These are phyloP conservation scores for Fusarium sp. DNA, from an alignment of 2,329 filamentous ascomycete genomes.

Conservation along the genomic window DNA sequence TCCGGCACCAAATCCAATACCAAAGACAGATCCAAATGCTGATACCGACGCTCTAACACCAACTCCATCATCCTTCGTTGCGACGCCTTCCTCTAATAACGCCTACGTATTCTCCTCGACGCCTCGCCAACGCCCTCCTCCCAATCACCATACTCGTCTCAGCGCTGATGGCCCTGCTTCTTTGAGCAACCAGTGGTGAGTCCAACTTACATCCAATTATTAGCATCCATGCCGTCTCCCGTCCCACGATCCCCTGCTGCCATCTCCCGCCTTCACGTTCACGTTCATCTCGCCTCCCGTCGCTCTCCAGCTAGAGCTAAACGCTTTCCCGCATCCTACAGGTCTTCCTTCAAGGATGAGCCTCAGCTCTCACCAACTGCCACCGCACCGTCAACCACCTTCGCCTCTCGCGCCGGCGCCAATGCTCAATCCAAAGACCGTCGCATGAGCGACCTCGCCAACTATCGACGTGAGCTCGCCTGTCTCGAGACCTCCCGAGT, in stretches of 20 bases:
- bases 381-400: constrained; percentile 59
- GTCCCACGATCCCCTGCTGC: constrained; percentile 33
- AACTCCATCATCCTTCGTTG: constrained; percentile 31
- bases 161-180: constrained; percentile 45
- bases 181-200: constrained; percentile 47
- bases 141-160: constrained; percentile 26
- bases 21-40: constrained; percentile 11
- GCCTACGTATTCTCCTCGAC: constrained; percentile 29
- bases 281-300: constrained; percentile 33
- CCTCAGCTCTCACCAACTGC: constrained; percentile 64
- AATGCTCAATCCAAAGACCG: constrained; percentile 63
- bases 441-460: constrained; percentile 71
- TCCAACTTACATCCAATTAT: constrained; percentile 20
- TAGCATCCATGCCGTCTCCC: constrained; percentile 24
- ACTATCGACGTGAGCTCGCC: constrained; percentile 78
- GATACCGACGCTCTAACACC: constrained; percentile 26
- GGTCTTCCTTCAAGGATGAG: constrained; percentile 53
- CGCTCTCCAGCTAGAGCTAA: constrained; percentile 40
- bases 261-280: constrained; percentile 30
- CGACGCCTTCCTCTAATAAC: constrained; percentile 36
- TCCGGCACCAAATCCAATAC: constrained; percentile 34
- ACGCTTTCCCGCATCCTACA: constrained; percentile 40
- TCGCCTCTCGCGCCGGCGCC: constrained; percentile 57
- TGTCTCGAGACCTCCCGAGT: constrained; percentile 73
- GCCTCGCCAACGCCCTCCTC: constrained; percentile 36